Percentiles rank a stretch among this genome's conserved stretches.
Conservation (phyloP, 345 rosid genomes). For the Geranium rotundifolium region DNA sequence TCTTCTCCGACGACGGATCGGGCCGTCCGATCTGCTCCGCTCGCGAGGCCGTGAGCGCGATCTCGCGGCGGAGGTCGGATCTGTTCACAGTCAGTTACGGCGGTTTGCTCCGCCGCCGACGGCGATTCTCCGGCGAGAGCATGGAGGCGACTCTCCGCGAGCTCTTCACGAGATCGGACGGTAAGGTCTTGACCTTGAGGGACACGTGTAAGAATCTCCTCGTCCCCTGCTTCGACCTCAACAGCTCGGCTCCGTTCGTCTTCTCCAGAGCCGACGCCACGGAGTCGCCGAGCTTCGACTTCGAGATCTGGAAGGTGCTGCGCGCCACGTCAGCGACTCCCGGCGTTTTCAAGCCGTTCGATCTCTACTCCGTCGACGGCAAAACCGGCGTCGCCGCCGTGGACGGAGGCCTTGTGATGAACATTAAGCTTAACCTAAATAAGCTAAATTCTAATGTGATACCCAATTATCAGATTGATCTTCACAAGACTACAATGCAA, state of each 20-base stretch:
- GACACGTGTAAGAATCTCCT: slow-evolving; percentile 94
- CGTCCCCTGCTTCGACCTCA: slow-evolving; percentile 90
- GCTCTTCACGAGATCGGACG: slow-evolving; percentile 50
- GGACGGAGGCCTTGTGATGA: slow-evolving; percentile 94
- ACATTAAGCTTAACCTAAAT: slow-evolving; percentile 15
- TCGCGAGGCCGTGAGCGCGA: slow-evolving; percentile 46
- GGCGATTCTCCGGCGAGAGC: slow-evolving; percentile 53
- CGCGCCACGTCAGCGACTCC: slow-evolving; percentile 93
- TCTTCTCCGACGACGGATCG: slow-evolving; percentile 54
- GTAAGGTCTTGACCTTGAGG: slow-evolving; percentile 52
- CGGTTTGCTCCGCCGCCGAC: slow-evolving; percentile 35
- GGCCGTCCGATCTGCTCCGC: too few species aligned
- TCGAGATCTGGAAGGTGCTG: slow-evolving; percentile 84
- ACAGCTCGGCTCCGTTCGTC: slow-evolving; percentile 87
- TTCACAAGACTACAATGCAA: neutral
- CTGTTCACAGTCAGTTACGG: slow-evolving; percentile 34
- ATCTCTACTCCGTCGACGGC: slow-evolving; percentile 59
- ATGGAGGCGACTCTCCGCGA: slow-evolving; percentile 58
- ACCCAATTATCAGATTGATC: neutral
- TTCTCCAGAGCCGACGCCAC: slow-evolving; percentile 96
- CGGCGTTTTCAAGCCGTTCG: slow-evolving; percentile 65
- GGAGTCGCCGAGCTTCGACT: slow-evolving; percentile 81
- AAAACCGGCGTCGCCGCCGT: slow-evolving; percentile 69
- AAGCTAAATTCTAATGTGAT: neutral
- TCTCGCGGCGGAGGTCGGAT: slow-evolving; percentile 34